Evolutionary conservation across 2,329 filamentous ascomycete genomes (phyloP).

Genomic region (Aspergillus sp.): DNA sequence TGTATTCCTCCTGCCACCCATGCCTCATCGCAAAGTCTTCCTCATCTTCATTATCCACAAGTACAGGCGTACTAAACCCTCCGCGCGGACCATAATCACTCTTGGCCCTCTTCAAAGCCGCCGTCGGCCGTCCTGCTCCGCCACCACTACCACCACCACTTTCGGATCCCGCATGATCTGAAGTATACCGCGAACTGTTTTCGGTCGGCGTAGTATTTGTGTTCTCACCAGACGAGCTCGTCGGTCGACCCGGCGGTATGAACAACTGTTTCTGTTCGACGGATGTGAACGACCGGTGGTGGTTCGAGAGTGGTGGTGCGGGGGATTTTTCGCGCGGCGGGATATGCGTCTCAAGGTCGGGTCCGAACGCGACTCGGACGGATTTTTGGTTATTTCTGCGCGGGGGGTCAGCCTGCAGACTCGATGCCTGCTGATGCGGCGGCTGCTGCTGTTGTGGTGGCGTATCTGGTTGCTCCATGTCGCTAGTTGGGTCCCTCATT

Average conservation of each 20-base stretch:
- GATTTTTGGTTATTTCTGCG: constrained; percentile 34
- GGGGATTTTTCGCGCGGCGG: constrained; percentile 35
- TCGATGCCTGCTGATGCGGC: constrained; percentile 20
- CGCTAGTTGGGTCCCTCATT: constrained; percentile 38
- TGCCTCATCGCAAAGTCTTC: constrained; percentile 66
- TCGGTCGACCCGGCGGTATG: constrained; percentile 25
- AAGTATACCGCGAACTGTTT: constrained; percentile 24
- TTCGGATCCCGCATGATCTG: constrained; percentile 30
- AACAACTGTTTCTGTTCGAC: constrained; percentile 26
- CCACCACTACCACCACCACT: constrained; percentile 7
- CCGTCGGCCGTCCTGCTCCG: constrained; percentile 30
- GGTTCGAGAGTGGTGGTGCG: constrained; percentile 28
- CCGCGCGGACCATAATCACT: constrained; percentile 53
- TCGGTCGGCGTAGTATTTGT: constrained; percentile 21
- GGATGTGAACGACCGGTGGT: constrained; percentile 36
- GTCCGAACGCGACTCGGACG: constrained; percentile 41
- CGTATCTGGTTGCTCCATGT: constrained; percentile 34
- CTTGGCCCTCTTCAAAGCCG: constrained; percentile 50
- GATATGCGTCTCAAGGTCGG: constrained; percentile 38
- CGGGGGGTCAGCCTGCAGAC: constrained; percentile 31
- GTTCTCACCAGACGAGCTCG: constrained; percentile 35
- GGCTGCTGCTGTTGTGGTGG: constrained; percentile 11
- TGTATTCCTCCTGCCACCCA: constrained; percentile 90
- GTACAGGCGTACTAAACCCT: constrained; percentile 29
- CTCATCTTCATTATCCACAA: constrained; percentile 42